These are phyloP conservation scores for Aspergillus saccharolyticus DNA, from an alignment of 495 filamentous ascomycete genomes.

Conservation along the genomic window DNA sequence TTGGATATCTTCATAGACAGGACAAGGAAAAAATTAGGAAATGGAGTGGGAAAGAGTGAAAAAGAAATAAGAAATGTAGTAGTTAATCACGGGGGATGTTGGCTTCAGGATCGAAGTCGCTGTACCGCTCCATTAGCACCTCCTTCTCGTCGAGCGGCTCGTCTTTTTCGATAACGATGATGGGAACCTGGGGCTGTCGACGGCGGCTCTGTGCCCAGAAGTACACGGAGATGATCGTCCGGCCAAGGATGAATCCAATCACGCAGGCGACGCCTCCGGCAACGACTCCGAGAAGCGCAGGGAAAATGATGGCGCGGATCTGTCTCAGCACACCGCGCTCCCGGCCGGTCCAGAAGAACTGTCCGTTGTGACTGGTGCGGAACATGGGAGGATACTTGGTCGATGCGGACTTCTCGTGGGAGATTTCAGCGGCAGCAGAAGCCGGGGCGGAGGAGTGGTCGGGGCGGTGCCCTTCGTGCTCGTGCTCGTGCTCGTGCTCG, in stretches of 20 bases:
- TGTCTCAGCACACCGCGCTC: conserved; percentile 25
- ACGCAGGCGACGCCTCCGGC: conserved; percentile 38
- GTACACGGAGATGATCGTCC: conserved; percentile 30
- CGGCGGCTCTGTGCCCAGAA: conserved; percentile 11
- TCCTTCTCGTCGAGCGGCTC: conserved; percentile 20
- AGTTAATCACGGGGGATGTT: conserved; percentile 10
- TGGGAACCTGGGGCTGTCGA: conserved; percentile 3
- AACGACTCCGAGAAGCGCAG: conserved; percentile 31
- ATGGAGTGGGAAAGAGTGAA: not conserved
- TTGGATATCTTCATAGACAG: conserved; percentile 4
- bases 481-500: conserved; percentile 10
- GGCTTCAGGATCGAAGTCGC: conserved; percentile 10
- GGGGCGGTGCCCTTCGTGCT: conserved; percentile 5
- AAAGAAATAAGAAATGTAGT: not conserved
- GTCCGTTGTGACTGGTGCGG: conserved; percentile 4
- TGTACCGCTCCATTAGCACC: conserved; percentile 8
- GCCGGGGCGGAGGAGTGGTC: not conserved
- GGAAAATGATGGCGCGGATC: conserved; percentile 32
- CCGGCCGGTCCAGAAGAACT: conserved; percentile 14
- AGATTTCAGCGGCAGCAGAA: not conserved
- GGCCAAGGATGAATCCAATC: conserved; percentile 39
- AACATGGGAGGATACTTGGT: conserved; percentile 2
- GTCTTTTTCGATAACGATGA: conserved; percentile 13
- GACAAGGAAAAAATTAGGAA: not conserved
- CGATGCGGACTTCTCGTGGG: conserved; percentile 7